Percentiles rank a stretch among this genome's conserved stretches.
phyloP scores from a whole-genome alignment of 2,329 filamentous ascomycete genomes.

The Neopestalotiopsis sp. region DNA sequence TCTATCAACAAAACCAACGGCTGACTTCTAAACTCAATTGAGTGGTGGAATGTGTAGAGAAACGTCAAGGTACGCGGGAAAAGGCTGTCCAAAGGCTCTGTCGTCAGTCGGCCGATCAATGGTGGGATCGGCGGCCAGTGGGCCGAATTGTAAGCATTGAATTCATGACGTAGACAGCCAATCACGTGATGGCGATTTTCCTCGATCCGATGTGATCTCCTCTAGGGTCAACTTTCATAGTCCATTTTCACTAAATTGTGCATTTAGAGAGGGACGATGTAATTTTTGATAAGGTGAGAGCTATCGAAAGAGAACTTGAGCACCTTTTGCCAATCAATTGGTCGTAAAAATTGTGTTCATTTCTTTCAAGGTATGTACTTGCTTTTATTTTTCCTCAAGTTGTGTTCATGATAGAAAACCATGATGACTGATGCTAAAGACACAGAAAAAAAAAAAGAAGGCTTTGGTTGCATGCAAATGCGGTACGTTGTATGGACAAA shows the following conservation, averaged over 20 bases:
- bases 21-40: conserved; percentile 14
- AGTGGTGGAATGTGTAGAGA: conserved; percentile 3
- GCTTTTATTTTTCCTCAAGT: not conserved
- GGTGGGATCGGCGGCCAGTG: conserved; percentile 3
- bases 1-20: not conserved
- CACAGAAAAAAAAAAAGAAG: not conserved
- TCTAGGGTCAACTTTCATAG: too few species aligned
- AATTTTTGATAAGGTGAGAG: too few species aligned
- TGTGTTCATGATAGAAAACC: not conserved
- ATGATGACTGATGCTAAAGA: conserved; percentile 1
- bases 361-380: not conserved
- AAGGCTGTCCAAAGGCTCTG: not conserved
- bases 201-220: too few species aligned
- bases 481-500: not conserved
- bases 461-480: not conserved
- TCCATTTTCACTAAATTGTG: too few species aligned
- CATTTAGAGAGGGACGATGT: too few species aligned
- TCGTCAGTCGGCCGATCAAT: conserved; percentile 13
- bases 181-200: conserved; percentile 14
- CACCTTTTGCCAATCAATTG: not conserved
- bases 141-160: not conserved
- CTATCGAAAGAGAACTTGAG: too few species aligned
- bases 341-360: not conserved
- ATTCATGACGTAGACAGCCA: conserved; percentile 14
- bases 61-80: not conserved